Evolutionary conservation across 2,329 filamentous ascomycete species (phyloP).

Genomic region (Monosporascus sp.): DNA sequence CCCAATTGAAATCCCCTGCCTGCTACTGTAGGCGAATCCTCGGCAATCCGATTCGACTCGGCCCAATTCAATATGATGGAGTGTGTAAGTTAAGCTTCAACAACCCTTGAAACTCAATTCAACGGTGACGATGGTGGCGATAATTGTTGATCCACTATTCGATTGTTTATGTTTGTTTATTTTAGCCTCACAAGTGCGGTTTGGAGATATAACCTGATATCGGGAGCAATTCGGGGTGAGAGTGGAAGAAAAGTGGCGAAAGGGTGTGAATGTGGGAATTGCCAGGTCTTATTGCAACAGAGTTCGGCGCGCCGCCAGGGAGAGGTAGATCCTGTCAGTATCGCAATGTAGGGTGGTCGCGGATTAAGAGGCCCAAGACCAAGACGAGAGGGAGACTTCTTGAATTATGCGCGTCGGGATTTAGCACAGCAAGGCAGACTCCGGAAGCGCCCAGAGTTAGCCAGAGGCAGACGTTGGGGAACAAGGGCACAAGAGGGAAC

Average conservation of each 20-base stretch:
- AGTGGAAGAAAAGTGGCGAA: constrained; percentile 26
- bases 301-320: too few relatives aligned
- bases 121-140: not conserved
- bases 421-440: constrained; percentile 18
- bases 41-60: constrained; percentile 7
- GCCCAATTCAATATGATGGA: not conserved
- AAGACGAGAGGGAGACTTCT: constrained; percentile 15
- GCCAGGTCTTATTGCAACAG: constrained; percentile 28
- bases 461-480: constrained; percentile 7
- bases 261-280: constrained; percentile 21
- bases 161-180: constrained; percentile 21
- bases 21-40: not conserved
- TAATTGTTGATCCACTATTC: not conserved
- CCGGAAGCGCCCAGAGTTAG: constrained; percentile 21
- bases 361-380: constrained; percentile 18
- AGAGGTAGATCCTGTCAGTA: not conserved
- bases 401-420: constrained; percentile 22
- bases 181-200: constrained; percentile 12
- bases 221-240: constrained; percentile 13
- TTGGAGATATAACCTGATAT: constrained; percentile 5
- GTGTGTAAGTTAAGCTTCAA: not conserved
- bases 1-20: constrained; percentile 5
- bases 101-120: not conserved
- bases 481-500: not conserved
- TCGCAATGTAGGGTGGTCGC: constrained; percentile 20